These are phyloP conservation scores for Podaxis pistillaris DNA, from an alignment of 768 basidiomycete species.

Conservation along the genomic window DNA sequence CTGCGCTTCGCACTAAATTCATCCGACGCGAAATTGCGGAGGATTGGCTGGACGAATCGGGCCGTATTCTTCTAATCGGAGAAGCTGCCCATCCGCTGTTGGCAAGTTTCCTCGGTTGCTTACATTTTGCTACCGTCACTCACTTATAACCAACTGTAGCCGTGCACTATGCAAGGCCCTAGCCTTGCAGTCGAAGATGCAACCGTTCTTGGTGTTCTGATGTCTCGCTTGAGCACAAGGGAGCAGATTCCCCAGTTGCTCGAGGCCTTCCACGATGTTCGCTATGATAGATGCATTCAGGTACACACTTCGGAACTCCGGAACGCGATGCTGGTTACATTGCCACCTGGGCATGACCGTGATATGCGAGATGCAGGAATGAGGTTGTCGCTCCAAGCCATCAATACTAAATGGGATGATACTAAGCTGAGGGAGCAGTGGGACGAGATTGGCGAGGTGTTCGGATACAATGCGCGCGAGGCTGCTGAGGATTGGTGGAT, in stretches of 20 bases:
- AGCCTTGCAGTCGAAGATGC: slow-evolving; percentile 56
- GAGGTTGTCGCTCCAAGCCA: slow-evolving; percentile 22
- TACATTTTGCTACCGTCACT: slow-evolving; percentile 4
- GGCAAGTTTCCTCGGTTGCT: slow-evolving; percentile 28
- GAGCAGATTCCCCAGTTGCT: slow-evolving; percentile 48
- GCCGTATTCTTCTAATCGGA: slow-evolving; percentile 47
- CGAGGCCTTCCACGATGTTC: slow-evolving; percentile 51
- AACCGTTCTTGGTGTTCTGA: slow-evolving; percentile 50
- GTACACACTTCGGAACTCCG: slow-evolving; percentile 42
- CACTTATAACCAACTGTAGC: slow-evolving; percentile 28
- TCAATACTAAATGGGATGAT: slow-evolving; percentile 35
- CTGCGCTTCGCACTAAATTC: slow-evolving; percentile 36
- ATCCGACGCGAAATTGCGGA: slow-evolving; percentile 34
- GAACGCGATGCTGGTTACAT: slow-evolving; percentile 38
- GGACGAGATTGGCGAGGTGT: slow-evolving; percentile 45
- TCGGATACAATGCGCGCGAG: slow-evolving; percentile 50
- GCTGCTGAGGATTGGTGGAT: slow-evolving; percentile 60
- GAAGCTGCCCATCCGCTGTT: slow-evolving; percentile 57
- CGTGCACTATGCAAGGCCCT: slow-evolving; percentile 44
- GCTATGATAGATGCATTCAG: slow-evolving; percentile 41
- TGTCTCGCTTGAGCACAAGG: slow-evolving; percentile 42
- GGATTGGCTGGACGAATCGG: slow-evolving; percentile 49
- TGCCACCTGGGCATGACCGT: slow-evolving; percentile 41
- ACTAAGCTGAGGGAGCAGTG: slow-evolving; percentile 41
- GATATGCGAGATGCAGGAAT: slow-evolving; percentile 41